Percentiles rank a stretch among this genome's conserved stretches.
phyloP scores from a whole-genome alignment of 768 basidiomycete genomes.

The Hortiboletus flavorubellus region DNA sequence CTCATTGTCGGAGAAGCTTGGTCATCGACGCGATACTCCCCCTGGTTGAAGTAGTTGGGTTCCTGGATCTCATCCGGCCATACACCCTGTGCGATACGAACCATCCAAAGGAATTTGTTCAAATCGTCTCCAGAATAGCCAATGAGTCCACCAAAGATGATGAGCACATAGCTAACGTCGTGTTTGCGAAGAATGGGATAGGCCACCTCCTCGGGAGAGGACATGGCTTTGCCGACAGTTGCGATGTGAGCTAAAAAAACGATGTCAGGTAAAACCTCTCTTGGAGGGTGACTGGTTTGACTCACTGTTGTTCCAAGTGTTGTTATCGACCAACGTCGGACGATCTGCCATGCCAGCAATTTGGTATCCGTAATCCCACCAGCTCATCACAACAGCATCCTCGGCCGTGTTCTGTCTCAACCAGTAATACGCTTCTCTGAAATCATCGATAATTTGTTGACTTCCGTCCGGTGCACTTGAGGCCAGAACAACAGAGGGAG shows the following conservation, averaged over 20 bases:
- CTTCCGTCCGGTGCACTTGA: slow-evolving; percentile 77
- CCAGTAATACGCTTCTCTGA: slow-evolving; percentile 99
- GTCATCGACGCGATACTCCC: slow-evolving; percentile 93
- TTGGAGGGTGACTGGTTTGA: slow-evolving; percentile 10
- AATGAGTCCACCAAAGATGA: slow-evolving; percentile 95
- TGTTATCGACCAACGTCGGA: slow-evolving; percentile 95
- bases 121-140: slow-evolving; percentile 99
- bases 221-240: slow-evolving; percentile 99
- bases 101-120: slow-evolving; percentile 99
- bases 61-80: slow-evolving; percentile 99
- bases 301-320: slow-evolving; percentile 99
- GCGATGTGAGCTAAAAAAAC: slow-evolving; percentile 80
- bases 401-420: slow-evolving; percentile 90
- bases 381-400: slow-evolving; percentile 94
- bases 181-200: slow-evolving; percentile 97
- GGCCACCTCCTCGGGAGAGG: slow-evolving; percentile 87
- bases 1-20: slow-evolving; percentile 83
- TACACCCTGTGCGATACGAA: slow-evolving; percentile 89
- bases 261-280: slow-evolving; percentile 3
- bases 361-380: slow-evolving; percentile 99
- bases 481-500: slow-evolving; percentile 93
- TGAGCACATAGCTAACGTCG: slow-evolving; percentile 94
- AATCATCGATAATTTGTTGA: slow-evolving; percentile 96
- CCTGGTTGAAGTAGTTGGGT: slow-evolving; percentile 89
- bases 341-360: slow-evolving; percentile 99